Base-by-base conservation (phyloP, 768 basidiomycete genomes). In the Psilocybe cyanescens region DNA sequence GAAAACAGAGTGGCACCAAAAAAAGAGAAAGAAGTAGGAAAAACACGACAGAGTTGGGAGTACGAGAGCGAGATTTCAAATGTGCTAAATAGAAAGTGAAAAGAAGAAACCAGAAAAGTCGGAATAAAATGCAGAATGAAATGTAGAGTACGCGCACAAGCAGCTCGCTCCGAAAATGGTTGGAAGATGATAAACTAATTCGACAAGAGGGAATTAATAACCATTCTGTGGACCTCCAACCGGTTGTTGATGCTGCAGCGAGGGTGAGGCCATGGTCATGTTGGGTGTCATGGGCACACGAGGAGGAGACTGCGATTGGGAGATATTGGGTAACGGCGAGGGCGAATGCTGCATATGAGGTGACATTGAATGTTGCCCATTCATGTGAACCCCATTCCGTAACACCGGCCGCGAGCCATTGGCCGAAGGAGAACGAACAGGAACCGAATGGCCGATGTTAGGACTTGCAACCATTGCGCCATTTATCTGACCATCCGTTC, bases 181-280 rank as follows among this genome's bases (percentile, higher is more conserved):
- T 28, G 37, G 17, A 45, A 50, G 24, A 46, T 30, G 6, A n/a
- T 2, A 16, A 55, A 44, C 2, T 16, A 24, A 17, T 28, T 24
- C 55, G 54, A 33, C 30, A 45, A 49, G 47, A 56, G 19, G 55
- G 37, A 35, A 57, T 68, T 60, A 86, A 76, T 84, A 85, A 52
- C 83, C 81, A 66, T 78, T 81, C 72, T 85, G 82, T 52, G 80
- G 81, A 60, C 77, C 80, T 24, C 81, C 80, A 29, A 83, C 80
- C 14, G 76, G 73, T 66, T 84, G 83, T 64, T 85, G 84, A 59
- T 83, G 83, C 69, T 83, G 84, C 57, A 85, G 66, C 37, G 82
- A 81, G 12, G 86, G 86, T 2, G 85, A 86, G 31, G 81, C 75
- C 73, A 83, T 80, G 29, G 78, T 77, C 77, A 85, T 76, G 47